Conservation (phyloP, 257 asterid species). For the Solanum pinnatisectum region DNA sequence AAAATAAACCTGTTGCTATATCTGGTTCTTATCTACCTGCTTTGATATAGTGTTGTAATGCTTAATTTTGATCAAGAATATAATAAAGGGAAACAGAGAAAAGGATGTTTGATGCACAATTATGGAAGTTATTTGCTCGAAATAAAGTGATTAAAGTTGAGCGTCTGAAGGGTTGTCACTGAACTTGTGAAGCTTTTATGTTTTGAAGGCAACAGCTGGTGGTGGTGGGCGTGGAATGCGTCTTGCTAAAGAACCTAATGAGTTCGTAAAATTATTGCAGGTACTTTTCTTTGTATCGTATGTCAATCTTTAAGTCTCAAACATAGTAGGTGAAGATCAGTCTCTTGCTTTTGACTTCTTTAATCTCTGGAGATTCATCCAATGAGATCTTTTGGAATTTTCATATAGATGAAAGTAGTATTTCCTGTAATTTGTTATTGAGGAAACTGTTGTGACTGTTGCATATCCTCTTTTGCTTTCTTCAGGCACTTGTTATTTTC, state of each 20-base stretch:
- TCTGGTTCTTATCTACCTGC: not conserved
- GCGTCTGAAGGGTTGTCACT: not conserved
- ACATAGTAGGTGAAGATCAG: not conserved
- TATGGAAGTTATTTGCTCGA: not conserved
- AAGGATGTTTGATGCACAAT: not conserved
- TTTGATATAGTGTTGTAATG: not conserved
- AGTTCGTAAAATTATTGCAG: constrained; percentile 95
- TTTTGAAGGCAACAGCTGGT: constrained; percentile 93
- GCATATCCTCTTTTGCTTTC: not conserved
- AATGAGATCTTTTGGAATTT: not conserved
- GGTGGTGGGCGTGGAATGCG: constrained; percentile 99
- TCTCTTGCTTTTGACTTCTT: not conserved
- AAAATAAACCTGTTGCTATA: not conserved
- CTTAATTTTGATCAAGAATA: not conserved
- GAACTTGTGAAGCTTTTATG: constrained; percentile 4
- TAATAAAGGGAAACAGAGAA: not conserved
- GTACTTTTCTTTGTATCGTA: constrained; percentile 23
- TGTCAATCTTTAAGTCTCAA: not conserved
- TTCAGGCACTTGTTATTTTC: not conserved
- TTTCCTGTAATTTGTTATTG: not conserved
- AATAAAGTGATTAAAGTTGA: not conserved
- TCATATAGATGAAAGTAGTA: not conserved
- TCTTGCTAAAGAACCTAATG: constrained; percentile 86
- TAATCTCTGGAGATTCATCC: not conserved
- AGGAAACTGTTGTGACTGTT: not conserved